Percentiles rank a stretch among this genome's conserved stretches.
Evolutionary conservation across 208 protist genomes (phyloP).

Genomic region (Crithidia fasciculata): DNA sequence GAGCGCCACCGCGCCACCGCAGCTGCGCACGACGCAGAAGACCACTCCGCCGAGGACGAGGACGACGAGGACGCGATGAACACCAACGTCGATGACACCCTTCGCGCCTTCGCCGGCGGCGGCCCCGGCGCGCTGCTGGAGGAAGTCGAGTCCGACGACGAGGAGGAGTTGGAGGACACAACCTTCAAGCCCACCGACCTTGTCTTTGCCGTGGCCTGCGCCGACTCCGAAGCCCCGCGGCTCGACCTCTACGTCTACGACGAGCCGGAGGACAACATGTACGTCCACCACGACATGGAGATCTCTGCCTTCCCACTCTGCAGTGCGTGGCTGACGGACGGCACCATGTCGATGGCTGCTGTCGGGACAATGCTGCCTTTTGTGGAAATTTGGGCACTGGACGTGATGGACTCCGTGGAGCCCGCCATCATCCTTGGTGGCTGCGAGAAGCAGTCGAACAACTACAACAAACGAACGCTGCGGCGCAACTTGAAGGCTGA

Average conservation of each 20-base stretch:
- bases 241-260: conserved; percentile 97
- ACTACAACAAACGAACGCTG: conserved; percentile 80
- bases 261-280: conserved; percentile 94
- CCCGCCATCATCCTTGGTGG: conserved; percentile 93
- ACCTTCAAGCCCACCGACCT: conserved; percentile 93
- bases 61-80: conserved; percentile 46
- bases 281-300: conserved; percentile 97
- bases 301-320: conserved; percentile 94
- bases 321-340: conserved; percentile 94
- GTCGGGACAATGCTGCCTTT: conserved; percentile 97
- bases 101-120: conserved; percentile 71
- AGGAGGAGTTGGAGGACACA: conserved; percentile 91
- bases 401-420: conserved; percentile 95
- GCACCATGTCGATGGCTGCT: conserved; percentile 92
- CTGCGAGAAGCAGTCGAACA: conserved; percentile 64
- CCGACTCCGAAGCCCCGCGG: conserved; percentile 76
- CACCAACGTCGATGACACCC: conserved; percentile 52
- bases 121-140: conserved; percentile 74
- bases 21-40: conserved; percentile 8
- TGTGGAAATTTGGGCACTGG: conserved; percentile 98
- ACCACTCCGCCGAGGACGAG: conserved; percentile 30
- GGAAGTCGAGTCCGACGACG: conserved; percentile 84
- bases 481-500: conserved; percentile 55
- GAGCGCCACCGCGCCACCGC: not conserved
- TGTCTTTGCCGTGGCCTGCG: conserved; percentile 67